Base-by-base conservation (phyloP, 176 grass and related monocot species). In the Carex kokanica region DNA sequence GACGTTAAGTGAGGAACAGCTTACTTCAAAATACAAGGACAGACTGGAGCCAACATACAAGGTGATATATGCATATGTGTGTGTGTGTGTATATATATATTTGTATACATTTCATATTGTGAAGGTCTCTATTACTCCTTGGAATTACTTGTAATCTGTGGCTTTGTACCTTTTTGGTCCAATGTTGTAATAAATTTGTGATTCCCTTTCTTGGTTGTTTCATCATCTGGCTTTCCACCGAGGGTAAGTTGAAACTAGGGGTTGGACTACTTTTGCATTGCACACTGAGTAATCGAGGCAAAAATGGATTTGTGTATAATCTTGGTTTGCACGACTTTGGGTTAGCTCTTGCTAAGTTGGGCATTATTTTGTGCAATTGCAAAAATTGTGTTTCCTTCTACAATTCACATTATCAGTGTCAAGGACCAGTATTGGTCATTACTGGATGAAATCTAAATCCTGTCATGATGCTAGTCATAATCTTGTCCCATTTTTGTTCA, bases 21-120 rank as follows among this genome's bases (percentile, higher is more conserved):
- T 98, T 86, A 82, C 92, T 55, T 91, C 91, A 40, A 98, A 92
- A 71, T 98, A 90, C 82, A 98, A 94, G 82, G 92, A 91, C 86
- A 93, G 74, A 18, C 82, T 98, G 70, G 90, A 91, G 34, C 53
- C 78, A 56, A 86, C 95, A 61, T 98, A 93, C 74, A 93, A 89
- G 88, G 95, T 95, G 64, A 88, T 84, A 88, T 78, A 79, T 83
- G 57, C 72, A 85, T 82, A 78, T 43, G 63, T 25, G 12, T 70
- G 2, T 27, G 2, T 27, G 24, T 25, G 24, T n/a, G n/a, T n/a
- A n/a, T n/a, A 25, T 25, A 25, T 25, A 25, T 25, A 25, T 25
- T 78, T 58, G 12, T 54, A 64, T 59, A 13, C 31, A 12, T 8
- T 21, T 11, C 17, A 21, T 15, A 41, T 21, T 71, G 36, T 20